phyloP scores from a whole-genome alignment of 805 yeast species.

The Vanderwaltozyma verrucispora region DNA sequence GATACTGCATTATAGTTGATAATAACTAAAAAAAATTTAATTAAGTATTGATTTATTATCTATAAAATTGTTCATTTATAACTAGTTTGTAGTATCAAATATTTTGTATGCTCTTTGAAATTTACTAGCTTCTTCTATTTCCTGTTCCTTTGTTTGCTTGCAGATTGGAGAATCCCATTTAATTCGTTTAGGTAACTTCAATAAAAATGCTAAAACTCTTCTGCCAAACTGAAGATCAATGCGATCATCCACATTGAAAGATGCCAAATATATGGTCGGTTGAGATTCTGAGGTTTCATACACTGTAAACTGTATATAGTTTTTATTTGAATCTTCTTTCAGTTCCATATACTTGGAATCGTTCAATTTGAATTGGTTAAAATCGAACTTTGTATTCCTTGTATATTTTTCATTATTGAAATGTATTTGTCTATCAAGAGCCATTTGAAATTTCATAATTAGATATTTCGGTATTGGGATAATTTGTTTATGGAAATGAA shows the following conservation, averaged over 20 bases:
- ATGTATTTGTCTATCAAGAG: conserved; percentile 35
- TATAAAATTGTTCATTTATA: too few relatives aligned
- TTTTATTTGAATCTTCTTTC: conserved; percentile 21
- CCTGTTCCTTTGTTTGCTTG: conserved; percentile 50
- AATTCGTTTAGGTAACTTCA: conserved; percentile 49
- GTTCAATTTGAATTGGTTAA: conserved; percentile 25
- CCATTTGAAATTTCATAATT: conserved; percentile 34
- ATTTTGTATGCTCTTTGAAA: conserved; percentile 48
- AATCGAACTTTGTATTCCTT: conserved; percentile 35
- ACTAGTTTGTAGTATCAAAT: conserved; percentile 37
- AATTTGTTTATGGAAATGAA: conserved; percentile 72
- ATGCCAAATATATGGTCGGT: conserved; percentile 27
- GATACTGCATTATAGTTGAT: too few relatives aligned
- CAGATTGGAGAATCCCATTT: conserved; percentile 64
- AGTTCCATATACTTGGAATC: conserved; percentile 22
- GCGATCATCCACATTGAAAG: conserved; percentile 27
- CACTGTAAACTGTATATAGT: conserved; percentile 29
- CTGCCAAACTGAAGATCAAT: conserved; percentile 81
- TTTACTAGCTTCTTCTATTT: conserved; percentile 47
- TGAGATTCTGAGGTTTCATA: conserved; percentile 23
- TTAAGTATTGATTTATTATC: too few relatives aligned
- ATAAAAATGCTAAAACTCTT: conserved; percentile 55
- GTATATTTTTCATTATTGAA: conserved; percentile 40
- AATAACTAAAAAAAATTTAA: too few relatives aligned
- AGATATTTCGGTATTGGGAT: conserved; percentile 51